Evolutionary conservation across 805 yeast genomes (phyloP).

Genomic region (Metschnikowia dekortorum): DNA sequence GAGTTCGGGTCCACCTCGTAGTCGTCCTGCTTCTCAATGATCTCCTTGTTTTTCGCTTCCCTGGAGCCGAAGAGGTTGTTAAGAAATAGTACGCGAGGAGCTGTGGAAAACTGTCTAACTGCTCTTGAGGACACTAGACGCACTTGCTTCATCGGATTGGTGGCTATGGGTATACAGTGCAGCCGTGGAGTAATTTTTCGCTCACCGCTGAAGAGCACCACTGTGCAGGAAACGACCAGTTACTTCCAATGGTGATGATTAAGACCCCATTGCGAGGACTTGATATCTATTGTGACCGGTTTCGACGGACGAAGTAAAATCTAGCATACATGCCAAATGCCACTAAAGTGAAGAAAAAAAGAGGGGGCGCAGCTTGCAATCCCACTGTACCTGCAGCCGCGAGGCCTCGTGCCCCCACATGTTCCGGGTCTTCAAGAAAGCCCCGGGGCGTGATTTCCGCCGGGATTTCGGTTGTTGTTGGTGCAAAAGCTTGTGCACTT

Average conservation of each 20-base stretch:
- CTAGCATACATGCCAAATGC: neutral
- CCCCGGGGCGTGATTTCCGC: neutral
- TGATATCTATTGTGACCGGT: neutral
- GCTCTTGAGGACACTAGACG: conserved; percentile 1
- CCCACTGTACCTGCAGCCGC: neutral
- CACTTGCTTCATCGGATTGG: conserved; percentile 1
- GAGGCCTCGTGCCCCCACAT: neutral
- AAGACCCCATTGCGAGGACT: no score
- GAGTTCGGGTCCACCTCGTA: conserved; percentile 29
- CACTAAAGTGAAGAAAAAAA: neutral
- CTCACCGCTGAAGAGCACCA: conserved; percentile 1
- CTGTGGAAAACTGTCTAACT: conserved; percentile 6
- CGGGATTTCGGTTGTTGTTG: neutral
- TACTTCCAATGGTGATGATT: neutral
- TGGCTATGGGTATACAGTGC: neutral
- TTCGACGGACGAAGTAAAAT: neutral
- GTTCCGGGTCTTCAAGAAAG: neutral
- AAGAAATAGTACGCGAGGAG: conserved; percentile 22
- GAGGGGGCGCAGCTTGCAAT: neutral
- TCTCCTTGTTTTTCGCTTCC: conserved; percentile 29
- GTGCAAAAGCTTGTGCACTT: conserved; percentile 3
- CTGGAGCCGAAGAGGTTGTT: conserved; percentile 32
- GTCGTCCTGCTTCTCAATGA: conserved; percentile 37
- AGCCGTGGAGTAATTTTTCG: conserved; percentile 3
- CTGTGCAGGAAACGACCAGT: neutral